Base-by-base conservation (phyloP, 2,329 filamentous ascomycete genomes). In the Venturia carpophila region DNA sequence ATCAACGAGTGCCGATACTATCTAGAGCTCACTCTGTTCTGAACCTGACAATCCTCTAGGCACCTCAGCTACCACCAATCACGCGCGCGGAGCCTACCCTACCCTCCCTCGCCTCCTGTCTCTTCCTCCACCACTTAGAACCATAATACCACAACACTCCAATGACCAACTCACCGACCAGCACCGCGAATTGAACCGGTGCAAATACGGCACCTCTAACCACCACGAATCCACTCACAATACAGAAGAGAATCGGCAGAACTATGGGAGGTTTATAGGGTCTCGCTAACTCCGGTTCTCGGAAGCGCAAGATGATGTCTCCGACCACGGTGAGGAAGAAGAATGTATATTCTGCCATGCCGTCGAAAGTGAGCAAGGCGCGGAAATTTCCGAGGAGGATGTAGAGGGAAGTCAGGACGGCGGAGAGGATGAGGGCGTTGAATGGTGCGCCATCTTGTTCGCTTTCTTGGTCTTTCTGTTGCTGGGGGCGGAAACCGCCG, bases 301-400 rank as follows among this genome's bases (percentile, higher is more conserved):
- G 79, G 65, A 79, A 79, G 15, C 85, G 79, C 55, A 87, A 73
- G 19, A 86, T 74, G 11, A 87, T 75, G 1, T 83, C 80, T 0
- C 84, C 85, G 0, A 86, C 69, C 0, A 87, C 84, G 0, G 84
- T 84, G 39, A 86, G 76, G 69, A 87, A 85, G 74, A 87, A 87
- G 73, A 87, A 87, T 0, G 84, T 81, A 71, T 84, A 66, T 69
- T 85, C 83, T 17, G 82, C 83, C 4, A 85, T 73, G 0, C 83
- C 83, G 63, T 84, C 84, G 68, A 85, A 85, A 0, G 84, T 87
- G 13, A 87, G 70, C 0, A 87, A 79, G 0, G 82, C 81, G 42
- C 84, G 80, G 74, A 87, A 87, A 71, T 79, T 84, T 21, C 85
- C 85, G 0, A 85, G 75, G 1, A 85, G 69, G 41, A 87, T 85